These are phyloP conservation scores for Sanguinoderma infundibulare DNA, from an alignment of 1,284 basidiomycete species.

Conservation along the genomic window DNA sequence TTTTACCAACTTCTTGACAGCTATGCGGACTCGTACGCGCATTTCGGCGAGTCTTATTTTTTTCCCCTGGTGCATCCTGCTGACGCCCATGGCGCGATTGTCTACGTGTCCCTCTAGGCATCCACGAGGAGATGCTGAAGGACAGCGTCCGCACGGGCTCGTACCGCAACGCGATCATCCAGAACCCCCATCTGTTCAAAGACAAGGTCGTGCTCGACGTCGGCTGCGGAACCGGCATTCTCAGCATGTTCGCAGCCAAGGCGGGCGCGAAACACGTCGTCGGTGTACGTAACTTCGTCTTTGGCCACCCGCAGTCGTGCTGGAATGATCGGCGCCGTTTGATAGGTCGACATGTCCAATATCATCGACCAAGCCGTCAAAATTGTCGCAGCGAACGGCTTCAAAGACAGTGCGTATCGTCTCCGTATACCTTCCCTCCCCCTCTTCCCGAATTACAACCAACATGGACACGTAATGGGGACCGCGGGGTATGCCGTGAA, in stretches of 20 bases:
- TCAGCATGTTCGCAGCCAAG: slow-evolving; percentile 99
- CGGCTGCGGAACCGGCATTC: slow-evolving; percentile 97
- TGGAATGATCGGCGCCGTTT: neutral
- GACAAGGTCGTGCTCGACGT: slow-evolving; percentile 97
- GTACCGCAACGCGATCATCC: slow-evolving; percentile 94
- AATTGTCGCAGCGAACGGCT: slow-evolving; percentile 96
- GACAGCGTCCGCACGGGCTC: slow-evolving; percentile 95
- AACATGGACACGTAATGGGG: too few species aligned
- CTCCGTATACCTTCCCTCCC: neutral
- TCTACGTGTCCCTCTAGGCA: slow-evolving; percentile 52
- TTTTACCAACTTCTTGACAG: slow-evolving; percentile 48
- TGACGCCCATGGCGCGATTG: slow-evolving; percentile 10
- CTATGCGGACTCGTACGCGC: slow-evolving; percentile 92
- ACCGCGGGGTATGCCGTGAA: too few species aligned
- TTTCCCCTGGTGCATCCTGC: neutral
- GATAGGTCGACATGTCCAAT: slow-evolving; percentile 99
- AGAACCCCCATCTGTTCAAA: slow-evolving; percentile 96
- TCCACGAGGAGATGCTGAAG: slow-evolving; percentile 99
- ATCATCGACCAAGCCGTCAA: slow-evolving; percentile 99
- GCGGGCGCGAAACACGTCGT: slow-evolving; percentile 97
- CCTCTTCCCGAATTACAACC: neutral
- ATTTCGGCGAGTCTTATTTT: slow-evolving; percentile 74
- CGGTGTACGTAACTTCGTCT: slow-evolving; percentile 57
- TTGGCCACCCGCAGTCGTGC: neutral
- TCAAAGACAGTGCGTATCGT: slow-evolving; percentile 81